Conservation (phyloP, 495 filamentous ascomycete genomes). For the Penicillium taxi region DNA sequence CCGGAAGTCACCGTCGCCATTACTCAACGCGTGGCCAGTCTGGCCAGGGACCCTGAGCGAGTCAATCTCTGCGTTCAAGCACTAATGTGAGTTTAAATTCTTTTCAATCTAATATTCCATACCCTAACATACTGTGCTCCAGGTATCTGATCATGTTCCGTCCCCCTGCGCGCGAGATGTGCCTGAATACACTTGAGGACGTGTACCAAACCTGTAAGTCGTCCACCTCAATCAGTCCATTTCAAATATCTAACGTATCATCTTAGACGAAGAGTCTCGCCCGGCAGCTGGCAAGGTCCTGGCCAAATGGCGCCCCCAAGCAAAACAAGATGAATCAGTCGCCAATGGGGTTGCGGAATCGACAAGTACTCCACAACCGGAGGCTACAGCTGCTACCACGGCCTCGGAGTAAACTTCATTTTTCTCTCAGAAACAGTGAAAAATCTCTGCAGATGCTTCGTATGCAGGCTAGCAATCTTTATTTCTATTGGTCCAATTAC, state of each 20-base stretch:
- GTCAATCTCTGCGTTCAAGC: slow-evolving; percentile 54
- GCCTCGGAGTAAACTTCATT: slow-evolving; percentile 1
- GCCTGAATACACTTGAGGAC: slow-evolving; percentile 73
- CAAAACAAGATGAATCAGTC: slow-evolving; percentile 7
- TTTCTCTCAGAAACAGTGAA: background rate
- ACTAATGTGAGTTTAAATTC: slow-evolving; percentile 43
- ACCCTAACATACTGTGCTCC: slow-evolving; percentile 8
- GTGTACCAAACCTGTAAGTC: slow-evolving; percentile 63
- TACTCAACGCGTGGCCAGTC: slow-evolving; percentile 63
- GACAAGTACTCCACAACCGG: slow-evolving; percentile 1
- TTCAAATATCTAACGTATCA: slow-evolving; percentile 10
- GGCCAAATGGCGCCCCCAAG: slow-evolving; percentile 35
- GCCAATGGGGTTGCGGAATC: slow-evolving; percentile 4
- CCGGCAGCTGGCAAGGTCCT: slow-evolving; percentile 38
- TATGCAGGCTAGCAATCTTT: too few species aligned
- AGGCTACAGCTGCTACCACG: slow-evolving; percentile 3
- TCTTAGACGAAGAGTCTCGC: slow-evolving; percentile 38
- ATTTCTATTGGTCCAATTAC: too few species aligned
- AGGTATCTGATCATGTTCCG: slow-evolving; percentile 80
- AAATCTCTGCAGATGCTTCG: too few species aligned
- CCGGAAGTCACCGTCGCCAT: slow-evolving; percentile 66
- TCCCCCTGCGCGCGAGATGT: slow-evolving; percentile 73
- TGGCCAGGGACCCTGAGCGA: slow-evolving; percentile 84
- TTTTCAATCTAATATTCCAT: background rate
- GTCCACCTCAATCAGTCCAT: background rate